Percentiles rank a stretch among this genome's conserved stretches.
Evolutionary conservation across 2,329 filamentous ascomycete species (phyloP).

Genomic region (Diaporthe amygdali): DNA sequence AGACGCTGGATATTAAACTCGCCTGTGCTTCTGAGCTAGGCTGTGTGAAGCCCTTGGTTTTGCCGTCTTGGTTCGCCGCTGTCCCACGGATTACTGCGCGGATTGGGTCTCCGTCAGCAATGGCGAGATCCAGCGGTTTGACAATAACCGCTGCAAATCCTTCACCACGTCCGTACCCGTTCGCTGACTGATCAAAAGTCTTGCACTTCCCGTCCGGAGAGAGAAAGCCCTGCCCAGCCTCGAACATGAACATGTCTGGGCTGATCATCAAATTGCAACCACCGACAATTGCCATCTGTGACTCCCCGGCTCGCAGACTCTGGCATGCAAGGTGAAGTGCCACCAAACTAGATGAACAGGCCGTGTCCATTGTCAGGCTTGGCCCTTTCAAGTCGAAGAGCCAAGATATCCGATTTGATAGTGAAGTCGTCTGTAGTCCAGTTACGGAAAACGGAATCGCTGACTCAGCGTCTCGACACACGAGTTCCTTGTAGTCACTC

Average conservation of each 20-base stretch:
- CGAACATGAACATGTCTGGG: constrained; percentile 25
- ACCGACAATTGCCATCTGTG: neutral
- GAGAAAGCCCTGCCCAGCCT: constrained; percentile 28
- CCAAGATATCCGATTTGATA: constrained; percentile 46
- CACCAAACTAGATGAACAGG: constrained; percentile 36
- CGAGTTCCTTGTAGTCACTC: constrained; percentile 31
- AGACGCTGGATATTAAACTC: constrained; percentile 34
- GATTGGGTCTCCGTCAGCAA: constrained; percentile 44
- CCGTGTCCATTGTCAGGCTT: constrained; percentile 43
- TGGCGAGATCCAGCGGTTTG: constrained; percentile 45
- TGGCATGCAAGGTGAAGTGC: constrained; percentile 20
- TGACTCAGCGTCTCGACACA: constrained; percentile 15
- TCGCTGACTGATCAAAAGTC: constrained; percentile 37
- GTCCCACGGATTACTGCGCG: constrained; percentile 37
- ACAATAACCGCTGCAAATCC: constrained; percentile 41
- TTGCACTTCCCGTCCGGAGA: constrained; percentile 38
- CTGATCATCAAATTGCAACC: constrained; percentile 25
- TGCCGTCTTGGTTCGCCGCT: constrained; percentile 43
- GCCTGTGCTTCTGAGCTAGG: constrained; percentile 38
- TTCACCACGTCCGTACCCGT: constrained; percentile 39
- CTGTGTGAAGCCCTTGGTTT: constrained; percentile 42
- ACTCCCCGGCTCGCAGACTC: neutral
- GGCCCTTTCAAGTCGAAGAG: constrained; percentile 44
- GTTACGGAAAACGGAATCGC: constrained; percentile 28
- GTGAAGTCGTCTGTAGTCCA: constrained; percentile 30